phyloP scores from a whole-genome alignment of 2,329 filamentous ascomycete genomes.

The Penicillium paneum region DNA sequence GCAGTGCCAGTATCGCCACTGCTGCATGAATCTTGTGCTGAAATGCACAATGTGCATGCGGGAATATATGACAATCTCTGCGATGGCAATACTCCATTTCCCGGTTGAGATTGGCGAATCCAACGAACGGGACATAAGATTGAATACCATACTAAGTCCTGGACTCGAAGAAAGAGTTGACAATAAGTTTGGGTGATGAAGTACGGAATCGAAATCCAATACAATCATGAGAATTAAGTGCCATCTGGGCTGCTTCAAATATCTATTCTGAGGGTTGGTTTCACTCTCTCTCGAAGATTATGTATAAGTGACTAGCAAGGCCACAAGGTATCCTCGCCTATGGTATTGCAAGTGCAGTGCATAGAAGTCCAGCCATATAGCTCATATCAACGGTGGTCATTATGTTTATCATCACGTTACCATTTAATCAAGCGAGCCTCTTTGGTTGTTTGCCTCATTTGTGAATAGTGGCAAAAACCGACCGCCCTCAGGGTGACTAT shows the following conservation, averaged over 20 bases:
- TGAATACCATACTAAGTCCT: conserved; percentile 2
- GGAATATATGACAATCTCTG: conserved; percentile 25
- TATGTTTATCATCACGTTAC: no score
- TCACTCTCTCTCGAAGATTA: background rate
- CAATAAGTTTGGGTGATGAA: background rate
- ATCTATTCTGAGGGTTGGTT: background rate
- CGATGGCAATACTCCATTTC: conserved; percentile 21
- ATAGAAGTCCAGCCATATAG: no score
- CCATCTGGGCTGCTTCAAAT: background rate
- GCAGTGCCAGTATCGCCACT: conserved; percentile 30
- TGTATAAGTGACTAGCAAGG: background rate
- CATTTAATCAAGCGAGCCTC: no score
- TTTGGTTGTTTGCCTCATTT: no score
- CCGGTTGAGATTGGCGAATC: conserved; percentile 6
- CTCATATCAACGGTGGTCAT: no score
- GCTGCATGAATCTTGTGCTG: conserved; percentile 23
- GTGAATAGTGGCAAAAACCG: no score
- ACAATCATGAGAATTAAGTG: background rate
- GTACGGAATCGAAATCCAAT: background rate
- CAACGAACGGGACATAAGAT: background rate
- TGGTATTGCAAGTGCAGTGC: background rate
- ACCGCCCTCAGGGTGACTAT: no score
- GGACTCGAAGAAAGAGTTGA: background rate
- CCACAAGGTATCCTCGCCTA: no score
- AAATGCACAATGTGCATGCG: conserved; percentile 22